Base-by-base conservation (phyloP, 139 green algal genomes). In the Picochlorum sp. region DNA sequence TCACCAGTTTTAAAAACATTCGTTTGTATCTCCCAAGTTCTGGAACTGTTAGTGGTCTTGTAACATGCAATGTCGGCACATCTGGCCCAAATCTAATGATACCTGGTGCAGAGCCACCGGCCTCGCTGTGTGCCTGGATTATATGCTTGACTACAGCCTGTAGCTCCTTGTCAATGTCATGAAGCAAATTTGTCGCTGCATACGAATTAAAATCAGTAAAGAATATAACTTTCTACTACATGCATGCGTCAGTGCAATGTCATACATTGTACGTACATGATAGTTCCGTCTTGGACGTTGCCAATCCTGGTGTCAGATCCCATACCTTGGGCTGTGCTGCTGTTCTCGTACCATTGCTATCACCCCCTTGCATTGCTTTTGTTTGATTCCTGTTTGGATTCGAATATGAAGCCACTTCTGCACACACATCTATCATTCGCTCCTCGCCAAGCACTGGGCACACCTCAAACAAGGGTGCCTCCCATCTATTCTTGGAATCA, bases 11-110 rank as follows among this genome's bases (percentile, higher is more conserved):
- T 11, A 96, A 58, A 68, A 95, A 96, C 3, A 66, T 60, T 15
- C 90, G 75, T 77, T 97, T 96, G 69, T 90, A 83, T 10, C 89
- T 76, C 2, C 89, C 74, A 62, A 96, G 71, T 76, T 95, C 85
- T 73, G 84, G 58, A 13, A 85, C 32, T 11, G 54, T 65, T 28
- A 80, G 52, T 21, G 56, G 14, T 18, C 14, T 23, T 30, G 20
- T 18, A 24, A 87, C 58, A 30, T 78, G 50, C 21, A 90, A 64
- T 3, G 65, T 20, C 1, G 71, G 62, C 4, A 69, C 34, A 8
- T 47, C 52, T 24, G 16, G 52, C 3, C 49, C 69, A 24, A 90
- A 67, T 24, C 74, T 37, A 9, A 90, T 69, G 1, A 70, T 14
- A 4, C 80, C 75, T 4, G 78, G 74, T 1, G 77, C 49, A 3